phyloP scores from a whole-genome alignment of 2,329 filamentous ascomycete genomes.

The Xylariales sp. region DNA sequence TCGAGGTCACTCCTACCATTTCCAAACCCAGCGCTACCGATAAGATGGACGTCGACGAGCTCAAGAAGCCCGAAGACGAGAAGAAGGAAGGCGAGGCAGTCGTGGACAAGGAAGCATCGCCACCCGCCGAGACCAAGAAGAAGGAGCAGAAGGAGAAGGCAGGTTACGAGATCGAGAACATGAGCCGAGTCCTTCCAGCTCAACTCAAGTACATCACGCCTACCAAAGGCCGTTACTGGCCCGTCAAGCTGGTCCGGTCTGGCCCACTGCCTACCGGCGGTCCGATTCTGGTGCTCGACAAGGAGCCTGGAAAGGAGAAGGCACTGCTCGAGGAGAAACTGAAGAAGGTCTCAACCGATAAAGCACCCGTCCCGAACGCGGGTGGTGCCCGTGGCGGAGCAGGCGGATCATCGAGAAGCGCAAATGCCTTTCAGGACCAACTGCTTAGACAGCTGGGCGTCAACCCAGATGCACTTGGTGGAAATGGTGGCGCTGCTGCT shows the following conservation, averaged over 20 bases:
- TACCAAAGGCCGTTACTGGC: constrained; percentile 83
- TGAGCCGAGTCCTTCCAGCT: constrained; percentile 86
- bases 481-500: constrained; percentile 56
- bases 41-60: constrained; percentile 82
- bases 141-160: constrained; percentile 94
- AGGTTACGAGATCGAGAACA: constrained; percentile 93
- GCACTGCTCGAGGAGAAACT: constrained; percentile 85
- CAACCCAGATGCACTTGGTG: constrained; percentile 18
- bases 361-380: constrained; percentile 49
- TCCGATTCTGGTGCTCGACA: constrained; percentile 86
- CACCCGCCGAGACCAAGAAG: constrained; percentile 67
- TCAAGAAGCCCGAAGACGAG: constrained; percentile 42
- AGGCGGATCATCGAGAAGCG: constrained; percentile 19
- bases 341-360: constrained; percentile 68
- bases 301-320: constrained; percentile 72
- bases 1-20: constrained; percentile 76
- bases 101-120: constrained; percentile 22
- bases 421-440: constrained; percentile 26
- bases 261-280: constrained; percentile 75
- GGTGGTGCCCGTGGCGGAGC: constrained; percentile 23
- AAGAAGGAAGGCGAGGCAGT: constrained; percentile 52
- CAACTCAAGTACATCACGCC: constrained; percentile 97
- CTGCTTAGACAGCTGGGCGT: constrained; percentile 22
- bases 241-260: constrained; percentile 56
- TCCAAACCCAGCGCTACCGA: constrained; percentile 49